Evolutionary conservation across 768 basidiomycete species (phyloP).

Genomic region (Daedalea quercina): DNA sequence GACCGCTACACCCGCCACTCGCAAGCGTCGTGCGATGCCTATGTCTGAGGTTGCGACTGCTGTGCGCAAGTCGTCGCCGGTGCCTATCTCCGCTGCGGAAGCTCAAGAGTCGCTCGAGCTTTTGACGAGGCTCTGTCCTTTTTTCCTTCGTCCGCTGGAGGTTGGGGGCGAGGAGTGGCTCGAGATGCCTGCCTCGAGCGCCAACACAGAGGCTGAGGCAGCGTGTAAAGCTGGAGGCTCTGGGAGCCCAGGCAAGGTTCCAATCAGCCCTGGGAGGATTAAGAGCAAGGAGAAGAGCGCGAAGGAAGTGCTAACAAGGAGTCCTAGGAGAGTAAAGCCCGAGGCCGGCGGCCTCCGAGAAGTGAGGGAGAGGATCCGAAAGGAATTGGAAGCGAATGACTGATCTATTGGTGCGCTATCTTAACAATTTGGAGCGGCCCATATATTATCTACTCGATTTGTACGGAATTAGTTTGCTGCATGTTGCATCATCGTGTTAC

Average conservation of each 20-base stretch:
- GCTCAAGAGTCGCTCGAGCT: slow-evolving; percentile 68
- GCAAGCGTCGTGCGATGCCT: slow-evolving; percentile 70
- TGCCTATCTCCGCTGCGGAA: slow-evolving; percentile 73
- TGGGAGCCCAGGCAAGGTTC: slow-evolving; percentile 40
- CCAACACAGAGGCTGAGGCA: slow-evolving; percentile 11
- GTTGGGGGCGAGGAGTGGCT: slow-evolving; percentile 52
- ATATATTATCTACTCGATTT: no score
- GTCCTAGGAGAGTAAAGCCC: slow-evolving; percentile 64
- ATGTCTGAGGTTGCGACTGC: slow-evolving; percentile 59
- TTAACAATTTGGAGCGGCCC: background rate
- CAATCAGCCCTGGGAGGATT: slow-evolving; percentile 22
- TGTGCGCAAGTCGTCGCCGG: slow-evolving; percentile 73
- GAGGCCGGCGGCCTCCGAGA: slow-evolving; percentile 71
- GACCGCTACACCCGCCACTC: slow-evolving; percentile 41
- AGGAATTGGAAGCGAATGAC: slow-evolving; percentile 69
- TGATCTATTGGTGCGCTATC: slow-evolving; percentile 5
- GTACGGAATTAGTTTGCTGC: no score
- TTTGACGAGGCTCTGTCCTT: slow-evolving; percentile 66
- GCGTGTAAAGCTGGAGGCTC: slow-evolving; percentile 3
- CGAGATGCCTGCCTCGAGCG: slow-evolving; percentile 49
- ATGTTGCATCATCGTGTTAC: no score
- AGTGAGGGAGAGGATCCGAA: slow-evolving; percentile 75
- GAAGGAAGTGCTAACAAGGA: slow-evolving; percentile 55
- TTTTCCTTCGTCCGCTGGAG: slow-evolving; percentile 63
- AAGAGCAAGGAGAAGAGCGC: slow-evolving; percentile 51